Base-by-base conservation (phyloP, 495 filamentous ascomycete genomes). In the Thermochaetoides thermophila region DNA sequence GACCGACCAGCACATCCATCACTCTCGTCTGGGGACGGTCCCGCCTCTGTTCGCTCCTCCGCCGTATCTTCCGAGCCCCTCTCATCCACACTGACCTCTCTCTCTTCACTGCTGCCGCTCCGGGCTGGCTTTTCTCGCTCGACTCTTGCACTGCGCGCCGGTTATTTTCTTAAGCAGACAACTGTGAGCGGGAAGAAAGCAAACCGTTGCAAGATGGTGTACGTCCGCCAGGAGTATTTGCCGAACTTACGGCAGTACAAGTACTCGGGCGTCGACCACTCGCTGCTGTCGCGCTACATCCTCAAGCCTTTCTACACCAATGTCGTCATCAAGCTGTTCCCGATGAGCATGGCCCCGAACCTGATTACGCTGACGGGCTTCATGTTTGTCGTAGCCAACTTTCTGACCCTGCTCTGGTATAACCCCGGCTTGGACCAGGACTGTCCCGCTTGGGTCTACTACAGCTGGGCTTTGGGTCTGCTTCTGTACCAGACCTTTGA, bases 401-500 rank as follows among this genome's bases (percentile, higher is more conserved):
- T 96, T 59, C 59, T 94, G 46, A 95, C 89, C 5, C 57, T 97
- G 48, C 68, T 97, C 31, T 96, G 83, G 81, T 97, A 95, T 60
- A 89, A 84, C 45, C 87, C 89, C n/a, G 78, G 71, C 0, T 63
- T 97, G 32, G 89, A 97, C 56, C 76, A 79, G 53, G 83, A 97
- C 53, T 95, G 86, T 53, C 89, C 89, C 5, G 41, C 67, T 0
- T 96, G 87, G 89, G 89, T 97, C 11, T 97, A 96, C 66, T 78
- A 75, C 32, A 78, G 74, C 40, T 97, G 84, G 76, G 75, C 91
- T 14, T 59, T 79, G 29, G 89, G 89, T 2, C 57, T 97, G 43
- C 94, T 95, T 53, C 57, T 97, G 21, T 97, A 97, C 50, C 89
- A 97, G 66, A 97, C 89, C 1, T 95, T 96, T 56, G 89, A 97